These are phyloP conservation scores for Mariannaea sp. DNA, from an alignment of 2,329 filamentous ascomycete genomes.

Conservation along the genomic window DNA sequence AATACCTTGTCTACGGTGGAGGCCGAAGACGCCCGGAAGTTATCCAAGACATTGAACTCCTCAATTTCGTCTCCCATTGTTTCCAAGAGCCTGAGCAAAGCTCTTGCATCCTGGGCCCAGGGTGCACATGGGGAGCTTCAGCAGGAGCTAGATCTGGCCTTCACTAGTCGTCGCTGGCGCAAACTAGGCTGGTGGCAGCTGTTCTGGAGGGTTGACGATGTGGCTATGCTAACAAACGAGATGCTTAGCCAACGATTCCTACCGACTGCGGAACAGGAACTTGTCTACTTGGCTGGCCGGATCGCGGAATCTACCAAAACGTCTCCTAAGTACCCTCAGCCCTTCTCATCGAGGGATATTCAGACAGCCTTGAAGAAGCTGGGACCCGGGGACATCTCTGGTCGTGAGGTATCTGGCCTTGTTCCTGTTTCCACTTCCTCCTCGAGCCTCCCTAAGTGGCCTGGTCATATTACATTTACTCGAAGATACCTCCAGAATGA, in stretches of 20 bases:
- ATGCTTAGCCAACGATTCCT: conserved; percentile 80
- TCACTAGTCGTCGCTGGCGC: conserved; percentile 76
- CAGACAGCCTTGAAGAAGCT: conserved; percentile 27
- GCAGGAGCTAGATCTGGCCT: conserved; percentile 76
- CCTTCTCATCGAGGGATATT: conserved; percentile 31
- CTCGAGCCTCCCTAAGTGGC: conserved; percentile 62
- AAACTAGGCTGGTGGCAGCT: conserved; percentile 92
- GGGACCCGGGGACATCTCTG: conserved; percentile 30
- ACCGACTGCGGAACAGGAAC: conserved; percentile 74
- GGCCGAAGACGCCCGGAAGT: conserved; percentile 50
- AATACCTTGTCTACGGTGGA: conserved; percentile 57
- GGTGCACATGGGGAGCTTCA: conserved; percentile 82
- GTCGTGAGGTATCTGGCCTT: conserved; percentile 19
- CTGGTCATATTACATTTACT: conserved; percentile 72
- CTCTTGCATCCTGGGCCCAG: conserved; percentile 75
- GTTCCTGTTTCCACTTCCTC: conserved; percentile 27
- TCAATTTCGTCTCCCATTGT: conserved; percentile 42
- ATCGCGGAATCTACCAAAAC: conserved; percentile 58
- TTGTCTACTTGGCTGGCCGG: conserved; percentile 82
- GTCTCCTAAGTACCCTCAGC: conserved; percentile 44
- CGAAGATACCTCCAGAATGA: conserved; percentile 69
- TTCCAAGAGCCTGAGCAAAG: conserved; percentile 56
- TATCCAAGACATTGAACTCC: conserved; percentile 42
- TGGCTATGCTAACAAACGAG: conserved; percentile 79
- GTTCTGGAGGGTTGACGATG: conserved; percentile 93